Conservation (phyloP, 176 grass and related monocot species). For the Pontederia paniculata region DNA sequence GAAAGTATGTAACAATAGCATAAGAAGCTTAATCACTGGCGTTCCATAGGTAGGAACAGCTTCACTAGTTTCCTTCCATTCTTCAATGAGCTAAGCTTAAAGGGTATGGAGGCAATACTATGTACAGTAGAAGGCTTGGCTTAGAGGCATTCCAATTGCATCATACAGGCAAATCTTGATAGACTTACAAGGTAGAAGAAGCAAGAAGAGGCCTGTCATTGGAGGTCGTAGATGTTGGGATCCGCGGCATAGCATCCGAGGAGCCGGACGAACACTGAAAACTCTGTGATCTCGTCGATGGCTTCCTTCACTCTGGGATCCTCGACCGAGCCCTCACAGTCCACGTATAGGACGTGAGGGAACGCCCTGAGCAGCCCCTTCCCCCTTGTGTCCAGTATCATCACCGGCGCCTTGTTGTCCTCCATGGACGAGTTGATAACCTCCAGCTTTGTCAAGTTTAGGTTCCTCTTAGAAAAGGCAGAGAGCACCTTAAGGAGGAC, state of each 20-base stretch:
- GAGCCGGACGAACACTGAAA: conserved; percentile 67
- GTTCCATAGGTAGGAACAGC: no score
- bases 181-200: no score
- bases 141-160: no score
- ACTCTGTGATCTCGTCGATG: conserved; percentile 52
- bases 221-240: conserved; percentile 67
- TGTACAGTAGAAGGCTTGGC: no score
- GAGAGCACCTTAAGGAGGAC: conserved; percentile 76
- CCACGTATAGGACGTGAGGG: conserved; percentile 85
- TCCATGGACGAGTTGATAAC: conserved; percentile 44
- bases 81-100: no score
- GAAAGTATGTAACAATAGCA: no score
- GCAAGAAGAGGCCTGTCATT: conserved; percentile 24
- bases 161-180: no score
- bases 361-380: conserved; percentile 54
- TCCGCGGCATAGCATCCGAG: conserved; percentile 80
- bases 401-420: conserved; percentile 27
- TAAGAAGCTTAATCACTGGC: no score
- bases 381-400: conserved; percentile 66
- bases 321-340: conserved; percentile 59
- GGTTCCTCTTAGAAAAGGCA: conserved; percentile 58
- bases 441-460: conserved; percentile 78
- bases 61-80: no score
- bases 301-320: conserved; percentile 63
- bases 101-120: no score